Conservation (phyloP, 352 stramenopile genomes). For the Globisporangium canariense region DNA sequence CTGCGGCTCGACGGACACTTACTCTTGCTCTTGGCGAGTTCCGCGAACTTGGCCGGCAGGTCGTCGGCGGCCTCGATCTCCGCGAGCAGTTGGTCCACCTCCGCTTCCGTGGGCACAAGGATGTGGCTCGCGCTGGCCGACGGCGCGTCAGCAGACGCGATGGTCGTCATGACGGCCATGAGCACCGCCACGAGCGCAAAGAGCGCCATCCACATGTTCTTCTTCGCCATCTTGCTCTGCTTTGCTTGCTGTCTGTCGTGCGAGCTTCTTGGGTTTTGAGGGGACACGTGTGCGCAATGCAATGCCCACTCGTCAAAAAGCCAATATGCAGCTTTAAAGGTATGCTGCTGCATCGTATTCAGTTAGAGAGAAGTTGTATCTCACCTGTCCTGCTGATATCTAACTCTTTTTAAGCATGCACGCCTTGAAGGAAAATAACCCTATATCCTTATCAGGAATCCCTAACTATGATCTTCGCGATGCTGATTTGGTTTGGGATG, state of each 20-base stretch:
- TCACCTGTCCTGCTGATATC: no score
- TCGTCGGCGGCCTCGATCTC: slow-evolving; percentile 47
- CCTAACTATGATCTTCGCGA: no score
- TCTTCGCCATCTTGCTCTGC: slow-evolving; percentile 14
- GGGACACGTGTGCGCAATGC: no score
- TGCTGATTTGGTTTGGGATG: no score
- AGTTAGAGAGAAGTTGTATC: no score
- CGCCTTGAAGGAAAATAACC: no score
- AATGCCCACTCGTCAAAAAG: no score
- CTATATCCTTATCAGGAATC: no score
- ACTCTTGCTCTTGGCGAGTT: slow-evolving; percentile 59
- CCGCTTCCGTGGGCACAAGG: slow-evolving; percentile 56
- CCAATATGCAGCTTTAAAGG: no score
- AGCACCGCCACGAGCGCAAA: slow-evolving; percentile 31
- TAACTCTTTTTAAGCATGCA: no score
- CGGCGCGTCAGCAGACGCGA: slow-evolving; percentile 22
- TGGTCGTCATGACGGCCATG: slow-evolving; percentile 27
- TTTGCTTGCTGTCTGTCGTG: background rate
- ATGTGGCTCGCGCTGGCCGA: slow-evolving; percentile 76
- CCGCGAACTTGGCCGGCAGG: slow-evolving; percentile 43
- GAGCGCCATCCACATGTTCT: slow-evolving; percentile 30
- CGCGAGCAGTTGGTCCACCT: slow-evolving; percentile 48
- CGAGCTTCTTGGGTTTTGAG: slow-evolving; percentile 7
- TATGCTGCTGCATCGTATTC: no score
- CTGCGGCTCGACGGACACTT: slow-evolving; percentile 65